Evolutionary conservation across 805 yeast species (phyloP).

Genomic region (Komagataella populi): DNA sequence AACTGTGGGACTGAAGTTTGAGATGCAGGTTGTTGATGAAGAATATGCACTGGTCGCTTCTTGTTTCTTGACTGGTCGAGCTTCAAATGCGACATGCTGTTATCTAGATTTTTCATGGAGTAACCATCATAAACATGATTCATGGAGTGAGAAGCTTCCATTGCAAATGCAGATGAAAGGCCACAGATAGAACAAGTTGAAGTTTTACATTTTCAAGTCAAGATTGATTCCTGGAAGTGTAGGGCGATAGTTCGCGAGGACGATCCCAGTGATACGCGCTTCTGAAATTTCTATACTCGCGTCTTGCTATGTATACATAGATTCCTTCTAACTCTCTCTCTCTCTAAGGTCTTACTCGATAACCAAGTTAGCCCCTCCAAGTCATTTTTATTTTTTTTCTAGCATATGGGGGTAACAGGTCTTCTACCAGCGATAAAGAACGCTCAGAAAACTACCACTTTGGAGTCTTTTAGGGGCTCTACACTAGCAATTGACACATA

Average conservation of each 20-base stretch:
- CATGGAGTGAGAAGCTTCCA: background rate
- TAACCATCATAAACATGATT: background rate
- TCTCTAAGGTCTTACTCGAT: background rate
- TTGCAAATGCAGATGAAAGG: background rate
- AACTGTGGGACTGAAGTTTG: background rate
- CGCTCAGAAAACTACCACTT: constrained; percentile 45
- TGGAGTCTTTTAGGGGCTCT: constrained; percentile 55
- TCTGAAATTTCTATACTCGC: background rate
- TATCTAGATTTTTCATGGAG: background rate
- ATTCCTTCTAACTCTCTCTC: background rate
- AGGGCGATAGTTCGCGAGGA: background rate
- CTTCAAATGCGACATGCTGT: background rate
- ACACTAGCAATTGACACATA: constrained; percentile 89
- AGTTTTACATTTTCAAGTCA: background rate
- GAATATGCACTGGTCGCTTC: background rate
- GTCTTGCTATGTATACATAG: background rate
- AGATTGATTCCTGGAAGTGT: background rate
- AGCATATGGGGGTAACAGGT: constrained; percentile 70
- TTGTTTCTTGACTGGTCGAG: background rate
- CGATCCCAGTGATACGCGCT: background rate
- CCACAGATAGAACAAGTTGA: background rate
- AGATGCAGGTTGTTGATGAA: background rate
- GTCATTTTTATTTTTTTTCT: background rate
- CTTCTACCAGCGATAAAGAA: constrained; percentile 67
- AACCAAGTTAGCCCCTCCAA: background rate